Evolutionary conservation across 768 basidiomycete genomes (phyloP).

Genomic region (Serendipita sp.): DNA sequence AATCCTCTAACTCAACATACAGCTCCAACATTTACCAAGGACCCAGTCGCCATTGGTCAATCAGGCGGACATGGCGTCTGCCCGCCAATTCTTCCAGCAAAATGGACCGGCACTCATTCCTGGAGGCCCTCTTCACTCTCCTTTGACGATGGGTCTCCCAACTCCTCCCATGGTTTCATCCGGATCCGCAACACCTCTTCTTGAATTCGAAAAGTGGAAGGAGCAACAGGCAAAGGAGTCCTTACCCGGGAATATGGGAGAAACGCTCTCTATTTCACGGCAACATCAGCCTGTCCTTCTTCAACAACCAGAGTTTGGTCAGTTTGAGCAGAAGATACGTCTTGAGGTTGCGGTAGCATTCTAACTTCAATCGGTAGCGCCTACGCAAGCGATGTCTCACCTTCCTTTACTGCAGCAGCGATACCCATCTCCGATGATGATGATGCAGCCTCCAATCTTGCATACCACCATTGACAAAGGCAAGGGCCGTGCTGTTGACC

Average conservation of each 20-base stretch:
- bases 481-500: conserved; percentile 56
- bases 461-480: conserved; percentile 51
- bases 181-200: background rate
- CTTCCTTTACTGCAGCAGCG: background rate
- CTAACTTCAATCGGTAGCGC: background rate
- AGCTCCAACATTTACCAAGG: conserved; percentile 67
- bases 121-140: background rate
- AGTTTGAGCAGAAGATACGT: background rate
- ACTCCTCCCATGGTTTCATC: background rate
- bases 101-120: background rate
- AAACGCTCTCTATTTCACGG: no score
- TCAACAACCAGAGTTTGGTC: no score
- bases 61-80: conserved; percentile 55
- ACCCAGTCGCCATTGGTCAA: conserved; percentile 32
- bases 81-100: conserved; percentile 54
- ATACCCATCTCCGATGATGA: conserved; percentile 6
- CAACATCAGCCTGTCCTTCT: no score
- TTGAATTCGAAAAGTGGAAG: background rate
- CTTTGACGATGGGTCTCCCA: background rate
- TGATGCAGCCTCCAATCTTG: conserved; percentile 8
- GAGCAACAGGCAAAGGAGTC: background rate
- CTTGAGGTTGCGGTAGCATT: background rate
- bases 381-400: background rate
- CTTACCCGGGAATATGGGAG: conserved; percentile 8
- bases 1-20: background rate